Evolutionary conservation across 805 yeast species (phyloP).

Genomic region (Kodamaea sagamina): DNA sequence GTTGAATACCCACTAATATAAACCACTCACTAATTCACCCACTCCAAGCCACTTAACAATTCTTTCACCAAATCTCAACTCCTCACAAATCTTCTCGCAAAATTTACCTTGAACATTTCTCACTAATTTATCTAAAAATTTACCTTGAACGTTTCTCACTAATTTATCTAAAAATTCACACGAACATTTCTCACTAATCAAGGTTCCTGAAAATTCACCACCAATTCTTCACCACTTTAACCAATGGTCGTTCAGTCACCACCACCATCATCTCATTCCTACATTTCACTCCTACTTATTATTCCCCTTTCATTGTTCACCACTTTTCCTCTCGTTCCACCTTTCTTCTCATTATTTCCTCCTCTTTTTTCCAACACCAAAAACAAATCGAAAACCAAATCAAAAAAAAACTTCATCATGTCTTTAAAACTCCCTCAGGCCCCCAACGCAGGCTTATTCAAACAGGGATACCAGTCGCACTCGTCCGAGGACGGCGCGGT

Average conservation of each 20-base stretch:
- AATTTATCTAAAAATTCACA: background rate
- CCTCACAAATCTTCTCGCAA: background rate
- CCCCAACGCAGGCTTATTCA: constrained; percentile 91
- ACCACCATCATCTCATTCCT: background rate
- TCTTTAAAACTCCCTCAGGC: constrained; percentile 89
- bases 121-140: no score
- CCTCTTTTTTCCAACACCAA: background rate
- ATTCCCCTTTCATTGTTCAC: background rate
- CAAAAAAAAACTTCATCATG: constrained; percentile 46
- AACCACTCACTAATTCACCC: background rate
- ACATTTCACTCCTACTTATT: no score
- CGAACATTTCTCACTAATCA: background rate
- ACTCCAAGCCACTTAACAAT: no score
- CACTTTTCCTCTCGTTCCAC: background rate
- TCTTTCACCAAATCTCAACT: background rate
- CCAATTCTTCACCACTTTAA: no score
- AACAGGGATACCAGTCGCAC: constrained; percentile 89
- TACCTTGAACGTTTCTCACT: background rate
- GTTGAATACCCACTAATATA: background rate
- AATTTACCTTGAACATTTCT: background rate
- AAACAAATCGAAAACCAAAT: background rate
- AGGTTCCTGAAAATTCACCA: no score
- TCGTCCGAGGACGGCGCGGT: constrained; percentile 93
- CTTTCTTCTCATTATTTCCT: no score
- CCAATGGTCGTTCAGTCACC: no score